Evolutionary conservation across 2,329 filamentous ascomycete genomes (phyloP).

Genomic region (Cladosporium sp.): DNA sequence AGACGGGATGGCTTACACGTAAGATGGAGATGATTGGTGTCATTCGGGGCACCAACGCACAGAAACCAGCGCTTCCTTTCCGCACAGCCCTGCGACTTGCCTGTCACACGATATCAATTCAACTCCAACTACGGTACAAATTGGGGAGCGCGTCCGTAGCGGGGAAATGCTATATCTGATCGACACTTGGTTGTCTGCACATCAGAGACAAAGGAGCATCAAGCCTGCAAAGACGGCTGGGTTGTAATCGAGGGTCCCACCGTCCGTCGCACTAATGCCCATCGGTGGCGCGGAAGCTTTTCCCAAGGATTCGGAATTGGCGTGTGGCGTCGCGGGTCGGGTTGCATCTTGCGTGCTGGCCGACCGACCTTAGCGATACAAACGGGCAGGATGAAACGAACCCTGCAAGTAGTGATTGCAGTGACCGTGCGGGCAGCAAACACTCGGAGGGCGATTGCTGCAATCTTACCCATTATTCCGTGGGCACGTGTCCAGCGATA

Average conservation of each 20-base stretch:
- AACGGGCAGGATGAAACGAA: conserved; percentile 5
- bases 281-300: background rate
- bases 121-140: background rate
- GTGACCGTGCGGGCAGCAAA: conserved; percentile 10
- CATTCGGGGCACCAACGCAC: too few relatives aligned
- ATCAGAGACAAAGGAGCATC: conserved; percentile 11
- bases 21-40: too few relatives aligned
- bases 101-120: too few relatives aligned
- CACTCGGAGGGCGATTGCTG: conserved; percentile 6
- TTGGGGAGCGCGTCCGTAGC: background rate
- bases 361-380: background rate
- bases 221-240: background rate
- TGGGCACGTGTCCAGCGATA: background rate
- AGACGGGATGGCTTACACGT: too few relatives aligned
- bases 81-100: too few relatives aligned
- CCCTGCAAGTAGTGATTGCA: background rate
- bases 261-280: background rate
- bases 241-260: background rate
- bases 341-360: conserved; percentile 5
- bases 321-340: conserved; percentile 13
- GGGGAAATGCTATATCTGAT: background rate
- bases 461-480: background rate
- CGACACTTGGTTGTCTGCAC: conserved; percentile 1
- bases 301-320: conserved; percentile 11
- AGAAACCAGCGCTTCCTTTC: too few relatives aligned